Conservation (phyloP, 73 alveolate genomes). For the Paramecium octaurelia region DNA sequence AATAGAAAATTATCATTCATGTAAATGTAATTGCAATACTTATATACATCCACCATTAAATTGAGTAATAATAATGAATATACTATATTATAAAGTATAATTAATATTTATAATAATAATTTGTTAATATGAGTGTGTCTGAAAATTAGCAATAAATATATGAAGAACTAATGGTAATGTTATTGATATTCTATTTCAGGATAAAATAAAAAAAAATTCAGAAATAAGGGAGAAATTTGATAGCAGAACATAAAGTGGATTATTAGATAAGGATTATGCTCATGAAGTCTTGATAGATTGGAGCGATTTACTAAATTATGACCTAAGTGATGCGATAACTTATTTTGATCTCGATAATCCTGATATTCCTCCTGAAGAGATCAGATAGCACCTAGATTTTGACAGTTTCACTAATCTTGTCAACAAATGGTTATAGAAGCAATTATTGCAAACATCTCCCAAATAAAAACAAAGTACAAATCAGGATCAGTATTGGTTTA, state of each 20-base stretch:
- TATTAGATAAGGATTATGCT: neutral
- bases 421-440: neutral
- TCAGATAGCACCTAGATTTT: neutral
- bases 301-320: neutral
- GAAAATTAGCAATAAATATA: neutral
- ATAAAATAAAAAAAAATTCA: neutral
- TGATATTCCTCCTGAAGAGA: neutral
- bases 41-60: no score
- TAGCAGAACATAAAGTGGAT: neutral
- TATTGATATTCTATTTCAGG: neutral
- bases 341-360: conserved; percentile 14
- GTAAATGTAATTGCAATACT: neutral
- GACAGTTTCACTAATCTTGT: conserved; percentile 7
- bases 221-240: neutral
- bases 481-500: neutral
- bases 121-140: neutral
- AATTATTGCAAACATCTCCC: neutral
- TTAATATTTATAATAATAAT: neutral
- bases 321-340: neutral
- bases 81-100: neutral
- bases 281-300: conserved; percentile 13
- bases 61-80: neutral
- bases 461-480: neutral
- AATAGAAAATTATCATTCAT: neutral
- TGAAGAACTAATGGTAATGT: neutral